Conservation (phyloP, 1,284 basidiomycete genomes). For the Coniferiporia weirii region DNA sequence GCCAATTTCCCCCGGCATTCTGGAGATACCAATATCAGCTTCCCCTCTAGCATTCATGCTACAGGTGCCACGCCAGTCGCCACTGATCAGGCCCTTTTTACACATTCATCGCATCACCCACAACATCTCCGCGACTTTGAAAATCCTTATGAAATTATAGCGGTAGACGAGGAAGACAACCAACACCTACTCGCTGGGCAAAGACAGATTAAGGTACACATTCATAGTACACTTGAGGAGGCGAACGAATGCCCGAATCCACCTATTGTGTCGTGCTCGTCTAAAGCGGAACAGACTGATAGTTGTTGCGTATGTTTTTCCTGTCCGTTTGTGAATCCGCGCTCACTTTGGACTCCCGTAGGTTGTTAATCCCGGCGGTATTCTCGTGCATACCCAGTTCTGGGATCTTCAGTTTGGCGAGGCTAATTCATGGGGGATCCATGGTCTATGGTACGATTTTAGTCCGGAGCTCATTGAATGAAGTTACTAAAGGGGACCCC, state of each 20-base stretch:
- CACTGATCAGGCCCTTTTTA: constrained; percentile 1
- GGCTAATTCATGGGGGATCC: constrained; percentile 20
- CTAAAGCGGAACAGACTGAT: constrained; percentile 15
- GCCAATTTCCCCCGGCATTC: background rate
- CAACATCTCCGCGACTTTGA: background rate
- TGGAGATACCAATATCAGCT: background rate
- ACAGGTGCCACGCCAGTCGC: background rate
- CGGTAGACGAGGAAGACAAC: background rate
- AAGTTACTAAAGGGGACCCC: too few species aligned
- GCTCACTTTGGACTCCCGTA: background rate
- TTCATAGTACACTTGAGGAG: background rate
- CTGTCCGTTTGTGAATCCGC: background rate
- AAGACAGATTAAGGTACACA: background rate
- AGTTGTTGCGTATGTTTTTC: constrained; percentile 16
- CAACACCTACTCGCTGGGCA: background rate
- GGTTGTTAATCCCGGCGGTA: constrained; percentile 20
- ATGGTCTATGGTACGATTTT: constrained; percentile 18
- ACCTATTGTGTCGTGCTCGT: constrained; percentile 18
- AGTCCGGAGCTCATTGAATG: background rate
- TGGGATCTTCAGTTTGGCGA: constrained; percentile 21
- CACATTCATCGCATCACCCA: background rate
- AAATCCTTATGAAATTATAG: background rate
- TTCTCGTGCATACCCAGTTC: constrained; percentile 21
- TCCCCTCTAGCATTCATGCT: background rate
- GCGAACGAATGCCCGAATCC: constrained; percentile 13